Evolutionary conservation across 192 early-diverging fungal species (phyloP), one percentile per base, ranked within the genome.

Genomic region (Coemansia sp.): DNA sequence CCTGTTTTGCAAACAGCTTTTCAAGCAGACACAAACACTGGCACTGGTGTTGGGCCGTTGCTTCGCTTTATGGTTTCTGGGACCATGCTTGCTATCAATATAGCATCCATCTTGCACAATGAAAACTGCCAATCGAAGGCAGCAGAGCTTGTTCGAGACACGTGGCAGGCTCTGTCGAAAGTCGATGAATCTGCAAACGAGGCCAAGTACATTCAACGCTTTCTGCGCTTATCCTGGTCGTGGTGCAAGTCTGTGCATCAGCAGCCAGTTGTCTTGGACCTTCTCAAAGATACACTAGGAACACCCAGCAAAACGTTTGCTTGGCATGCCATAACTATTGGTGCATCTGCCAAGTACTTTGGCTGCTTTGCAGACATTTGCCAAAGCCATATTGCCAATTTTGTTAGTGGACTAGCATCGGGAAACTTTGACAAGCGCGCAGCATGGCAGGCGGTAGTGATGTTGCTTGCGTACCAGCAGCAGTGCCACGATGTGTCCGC

Each of bases 191-290:
- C 10, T 12, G 28, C 60, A 2, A 36, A 26, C 16, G 23, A 52
- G 1, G 19, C 31, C 21, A 9, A 37, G 31, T 67, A 63, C 19
- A 36, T 61, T 23, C 23, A 59, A 16, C 53, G 54, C 3, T 72
- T 72, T 36, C 51, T 78, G 20, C 45, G 50, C 14, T 19, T 23
- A 19, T 53, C 75, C 6, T 78, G 75, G 75, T 50, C 21, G 2
- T 78, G 75, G 75, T 71, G 65, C 50, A 54, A 3, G 42, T 49
- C 35, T 37, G 45, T 57, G 46, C 50, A 47, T 19, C 57, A 45
- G 6, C 56, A 37, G 13, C 9, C 11, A 0, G 11, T 40, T 1
- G 39, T 78, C 39, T 12, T 45, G 1, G 21, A 33, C 2, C 21
- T 51, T 5, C 26, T 78, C 18, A 16, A 46, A 0, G 35, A 20